Evolutionary conservation across 2,329 filamentous ascomycete genomes (phyloP).

Genomic region (Daldinia sp.): DNA sequence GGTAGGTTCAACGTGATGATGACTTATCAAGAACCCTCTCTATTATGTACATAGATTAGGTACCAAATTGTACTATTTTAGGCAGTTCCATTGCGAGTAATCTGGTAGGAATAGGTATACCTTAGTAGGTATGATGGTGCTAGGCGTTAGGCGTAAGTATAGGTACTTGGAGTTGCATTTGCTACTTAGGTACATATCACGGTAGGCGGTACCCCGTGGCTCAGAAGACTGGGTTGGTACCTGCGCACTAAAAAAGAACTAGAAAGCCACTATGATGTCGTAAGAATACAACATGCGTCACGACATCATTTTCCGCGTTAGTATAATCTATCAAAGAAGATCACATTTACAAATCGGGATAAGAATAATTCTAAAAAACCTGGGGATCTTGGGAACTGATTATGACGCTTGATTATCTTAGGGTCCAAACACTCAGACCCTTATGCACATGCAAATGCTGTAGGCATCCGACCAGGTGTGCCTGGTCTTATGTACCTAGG

Average conservation of each 20-base stretch:
- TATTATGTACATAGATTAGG: constrained; percentile 12
- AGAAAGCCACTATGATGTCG: constrained; percentile 26
- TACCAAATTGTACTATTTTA: too few species aligned
- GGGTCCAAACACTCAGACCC: background rate
- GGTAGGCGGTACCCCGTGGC: too few species aligned
- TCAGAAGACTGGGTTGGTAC: constrained; percentile 11
- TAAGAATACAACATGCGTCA: constrained; percentile 27
- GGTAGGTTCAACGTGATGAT: too few species aligned
- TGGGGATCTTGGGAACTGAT: background rate
- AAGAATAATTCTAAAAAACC: constrained; percentile 1
- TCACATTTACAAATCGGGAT: constrained; percentile 5
- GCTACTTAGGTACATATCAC: too few species aligned
- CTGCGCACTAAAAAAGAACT: constrained; percentile 10
- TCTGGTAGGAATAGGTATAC: too few species aligned
- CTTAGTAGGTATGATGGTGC: too few species aligned
- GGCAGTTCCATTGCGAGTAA: too few species aligned
- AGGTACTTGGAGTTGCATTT: too few species aligned
- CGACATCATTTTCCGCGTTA: constrained; percentile 18
- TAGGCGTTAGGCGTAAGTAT: too few species aligned
- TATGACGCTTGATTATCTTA: background rate
- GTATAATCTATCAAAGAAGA: background rate
- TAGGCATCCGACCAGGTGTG: background rate
- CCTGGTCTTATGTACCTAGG: too few species aligned
- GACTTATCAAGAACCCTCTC: constrained; percentile 3
- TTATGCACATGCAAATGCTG: background rate